Percentiles rank a stretch among this genome's conserved stretches.
Conservation (phyloP, 768 basidiomycete species). For the Leucosporidium yakuticum region DNA sequence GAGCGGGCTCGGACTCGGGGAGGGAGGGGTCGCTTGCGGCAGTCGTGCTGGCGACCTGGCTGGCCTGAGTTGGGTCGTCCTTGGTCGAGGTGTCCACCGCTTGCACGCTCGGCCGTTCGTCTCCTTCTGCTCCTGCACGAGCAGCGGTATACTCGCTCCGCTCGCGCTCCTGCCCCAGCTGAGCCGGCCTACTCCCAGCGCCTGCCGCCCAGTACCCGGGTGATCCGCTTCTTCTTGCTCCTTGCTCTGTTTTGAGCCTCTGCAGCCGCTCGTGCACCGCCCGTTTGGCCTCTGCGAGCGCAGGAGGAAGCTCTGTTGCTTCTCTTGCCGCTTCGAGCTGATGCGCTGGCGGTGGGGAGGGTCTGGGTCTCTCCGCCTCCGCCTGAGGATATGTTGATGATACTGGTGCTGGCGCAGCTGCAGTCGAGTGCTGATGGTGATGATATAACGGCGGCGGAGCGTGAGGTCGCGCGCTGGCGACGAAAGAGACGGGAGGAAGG, state of each 20-base stretch:
- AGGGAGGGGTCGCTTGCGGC: neutral
- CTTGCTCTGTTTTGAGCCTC: neutral
- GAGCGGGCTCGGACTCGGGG: neutral
- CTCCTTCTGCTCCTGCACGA: neutral
- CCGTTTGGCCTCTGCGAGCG: neutral
- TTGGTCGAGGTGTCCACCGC: neutral
- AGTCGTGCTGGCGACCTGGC: neutral
- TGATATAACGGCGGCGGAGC: neutral
- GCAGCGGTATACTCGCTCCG: neutral
- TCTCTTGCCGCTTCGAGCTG: neutral
- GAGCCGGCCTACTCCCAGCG: neutral
- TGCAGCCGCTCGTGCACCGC: neutral
- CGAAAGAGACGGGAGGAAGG: neutral
- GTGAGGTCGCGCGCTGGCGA: neutral
- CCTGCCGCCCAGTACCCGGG: too few relatives aligned
- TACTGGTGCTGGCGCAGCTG: neutral
- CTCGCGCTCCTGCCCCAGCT: neutral
- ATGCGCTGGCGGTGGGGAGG: neutral
- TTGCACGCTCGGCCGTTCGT: neutral
- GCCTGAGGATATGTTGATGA: neutral
- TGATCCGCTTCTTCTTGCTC: neutral
- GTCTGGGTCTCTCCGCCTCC: neutral
- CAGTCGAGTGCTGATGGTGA: neutral
- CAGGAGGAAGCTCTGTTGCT: neutral
- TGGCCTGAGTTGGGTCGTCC: neutral